Base-by-base conservation (phyloP, 805 yeast genomes). In the Pichia eremophila region DNA sequence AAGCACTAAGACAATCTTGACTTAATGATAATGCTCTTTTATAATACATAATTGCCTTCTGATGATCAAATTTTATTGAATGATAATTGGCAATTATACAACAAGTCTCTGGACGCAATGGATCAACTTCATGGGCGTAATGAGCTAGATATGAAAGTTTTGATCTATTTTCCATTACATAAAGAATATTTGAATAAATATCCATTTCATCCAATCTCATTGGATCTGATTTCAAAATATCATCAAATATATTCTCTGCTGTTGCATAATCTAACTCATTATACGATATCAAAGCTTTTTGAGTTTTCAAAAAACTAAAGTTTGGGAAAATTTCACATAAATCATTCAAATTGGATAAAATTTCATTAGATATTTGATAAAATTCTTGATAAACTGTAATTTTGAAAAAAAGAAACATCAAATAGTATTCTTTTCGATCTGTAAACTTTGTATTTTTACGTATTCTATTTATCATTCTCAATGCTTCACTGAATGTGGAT, bases 21-120 rank as follows among this genome's bases (percentile, higher is more conserved):
- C 89, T 85, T 50, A 93, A 70, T 0, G 86, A 78, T 37, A 93
- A 69, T 0, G 99, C 99, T 47, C 98, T 74, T 56, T 88, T 83
- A 60, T 90, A 93, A 65, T 88, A 89, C 79, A 84, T 79, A 51
- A 93, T 87, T 0, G 99, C 95, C 65, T 85, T 86, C 62, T 89
- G 97, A 65, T 93, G 99, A 56, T 93, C 95, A 52, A 89, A 86
- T 56, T 85, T 81, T 64, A 93, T 74, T 35, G 96, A 85, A 64
- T 90, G 90, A 66, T 87, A 91, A 64, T 93, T 93, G 3, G 97
- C 99, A 27, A 90, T 73, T 25, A 93, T 84, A 59, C 96, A 89
- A 64, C 97, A 90, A 1, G 97, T 85, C 62, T 93, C 99, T 0
- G 97, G 90, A 46, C 96, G 73, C 62, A 86, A 87, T 59, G 79